Evolutionary conservation across 2,329 filamentous ascomycete genomes (phyloP), one percentile per base, ranked within the genome.

Genomic region (Ceratocystis smalleyi): DNA sequence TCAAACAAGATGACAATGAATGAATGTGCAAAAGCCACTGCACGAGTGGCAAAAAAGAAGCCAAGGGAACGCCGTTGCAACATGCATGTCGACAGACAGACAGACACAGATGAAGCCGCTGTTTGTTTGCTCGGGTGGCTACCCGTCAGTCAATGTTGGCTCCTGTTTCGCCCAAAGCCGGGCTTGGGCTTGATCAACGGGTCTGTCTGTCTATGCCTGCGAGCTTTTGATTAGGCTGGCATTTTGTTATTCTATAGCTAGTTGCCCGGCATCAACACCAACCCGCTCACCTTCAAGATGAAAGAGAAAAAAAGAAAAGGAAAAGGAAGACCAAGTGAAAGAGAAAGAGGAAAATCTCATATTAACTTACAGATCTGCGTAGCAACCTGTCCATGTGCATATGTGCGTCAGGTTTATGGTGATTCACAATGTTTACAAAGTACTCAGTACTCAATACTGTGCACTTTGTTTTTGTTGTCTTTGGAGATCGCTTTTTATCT

Each of bases 101-200:
- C 47, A 51, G 47, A 51, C 47, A 57, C 24, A 57, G 54, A 30
- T n/a, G 27, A 51, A 19, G 22, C 22, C n/a, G 17, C 12, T 57
- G 54, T 35, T 35, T 57, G 54, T 57, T 57, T 57, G 54, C 30
- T 57, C 54, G 54, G 54, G 54, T 57, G 24, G 54, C 54, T 57
- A 57, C 27, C 54, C 54, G 54, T 35, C 27, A 57, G 5, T 57
- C 54, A 32, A 35, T 35, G 17, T 57, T 57, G 54, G 54, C n/a
- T 57, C 17, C 32, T 19, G 54, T 57, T 57, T 57, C 54, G 54
- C 24, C 54, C 27, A 57, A 35, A 57, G 54, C 30, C 30, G 54
- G 17, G 27, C 27, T 27, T 27, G 27, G 8, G 3, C 51, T 32
- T 57, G 27, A 57, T 35, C 54, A 30, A n/a, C 30, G 15, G 54